Evolutionary conservation across 2,329 filamentous ascomycete genomes (phyloP).

Genomic region (Aspergillus alliaceus): DNA sequence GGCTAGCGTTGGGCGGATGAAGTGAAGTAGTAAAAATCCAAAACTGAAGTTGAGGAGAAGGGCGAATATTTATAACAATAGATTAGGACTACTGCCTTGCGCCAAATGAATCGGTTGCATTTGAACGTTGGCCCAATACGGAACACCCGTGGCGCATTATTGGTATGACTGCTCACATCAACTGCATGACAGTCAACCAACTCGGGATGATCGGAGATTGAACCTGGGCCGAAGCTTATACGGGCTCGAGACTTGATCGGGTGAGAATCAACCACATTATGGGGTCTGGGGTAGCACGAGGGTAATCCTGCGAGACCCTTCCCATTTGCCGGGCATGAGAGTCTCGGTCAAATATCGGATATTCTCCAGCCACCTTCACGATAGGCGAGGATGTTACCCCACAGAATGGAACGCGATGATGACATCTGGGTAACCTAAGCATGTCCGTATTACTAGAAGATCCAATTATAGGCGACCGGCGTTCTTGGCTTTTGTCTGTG

Average conservation of each 20-base stretch:
- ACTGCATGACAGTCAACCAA: background rate
- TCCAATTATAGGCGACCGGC: background rate
- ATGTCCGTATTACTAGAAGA: background rate
- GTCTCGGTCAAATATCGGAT: conserved; percentile 22
- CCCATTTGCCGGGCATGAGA: background rate
- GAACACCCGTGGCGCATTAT: conserved; percentile 1
- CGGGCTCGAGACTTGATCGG: conserved; percentile 11
- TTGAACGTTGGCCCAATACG: background rate
- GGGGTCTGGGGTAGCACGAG: background rate
- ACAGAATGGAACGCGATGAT: background rate
- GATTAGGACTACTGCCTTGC: background rate
- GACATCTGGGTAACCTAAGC: background rate
- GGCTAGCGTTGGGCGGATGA: background rate
- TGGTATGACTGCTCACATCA: conserved; percentile 7
- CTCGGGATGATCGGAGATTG: conserved; percentile 3
- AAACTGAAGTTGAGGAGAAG: background rate
- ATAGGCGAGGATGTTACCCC: background rate
- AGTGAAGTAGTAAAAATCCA: background rate
- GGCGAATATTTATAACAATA: conserved; percentile 4
- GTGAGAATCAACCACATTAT: conserved; percentile 1
- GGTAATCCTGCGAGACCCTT: background rate
- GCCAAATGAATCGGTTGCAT: background rate
- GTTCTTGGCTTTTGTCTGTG: background rate
- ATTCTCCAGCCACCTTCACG: no score
- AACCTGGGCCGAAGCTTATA: conserved; percentile 1